Evolutionary conservation across 331 rosid genomes (phyloP), one percentile per base, ranked within the genome.

Genomic region (Phaseolus coccineus): DNA sequence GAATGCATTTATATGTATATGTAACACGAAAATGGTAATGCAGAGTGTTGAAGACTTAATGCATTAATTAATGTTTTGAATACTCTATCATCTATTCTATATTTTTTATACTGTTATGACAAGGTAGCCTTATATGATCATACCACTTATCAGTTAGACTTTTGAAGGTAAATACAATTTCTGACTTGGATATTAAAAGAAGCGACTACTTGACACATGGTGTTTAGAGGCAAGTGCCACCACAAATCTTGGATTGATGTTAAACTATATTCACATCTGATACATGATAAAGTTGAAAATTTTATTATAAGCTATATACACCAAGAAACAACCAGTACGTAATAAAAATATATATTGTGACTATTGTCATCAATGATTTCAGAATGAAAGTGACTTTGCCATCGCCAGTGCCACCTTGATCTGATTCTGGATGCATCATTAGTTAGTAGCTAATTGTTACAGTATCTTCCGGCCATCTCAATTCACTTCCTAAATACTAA

Each of bases 151-250:
- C 52, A 59, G 44, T 69, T 76, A 57, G 61, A 56, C 11, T 67
- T 73, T 19, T 73, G 64, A 62, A 81, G 63, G 64, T 44, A 35
- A 74, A 67, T 12, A 61, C 46, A 56, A 14, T 47, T 47, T 62
- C 14, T 42, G 10, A 57, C 47, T 28, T 19, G 25, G 33, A 67
- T 30, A 67, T 73, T 56, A n/a, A 39, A 30, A 51, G 39, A 62
- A 66, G 44, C 67, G 22, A 53, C 46, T 22, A 67, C 27, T 52
- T 66, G 25, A 39, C 14, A 1, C 9, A 24, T 74, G 33, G n/a
- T 31, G 37, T 37, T 42, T 56, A 42, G 50, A 42, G 69, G 67
- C 62, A 52, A 50, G 46, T 30, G 5, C 16, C 28, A 5, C 47
- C 30, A 8, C 44, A 31, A 66, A 35, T 76, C 25, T 75, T 58